phyloP scores from a whole-genome alignment of 2,329 filamentous ascomycete species.

The Chrysosphaeria jannelii region DNA sequence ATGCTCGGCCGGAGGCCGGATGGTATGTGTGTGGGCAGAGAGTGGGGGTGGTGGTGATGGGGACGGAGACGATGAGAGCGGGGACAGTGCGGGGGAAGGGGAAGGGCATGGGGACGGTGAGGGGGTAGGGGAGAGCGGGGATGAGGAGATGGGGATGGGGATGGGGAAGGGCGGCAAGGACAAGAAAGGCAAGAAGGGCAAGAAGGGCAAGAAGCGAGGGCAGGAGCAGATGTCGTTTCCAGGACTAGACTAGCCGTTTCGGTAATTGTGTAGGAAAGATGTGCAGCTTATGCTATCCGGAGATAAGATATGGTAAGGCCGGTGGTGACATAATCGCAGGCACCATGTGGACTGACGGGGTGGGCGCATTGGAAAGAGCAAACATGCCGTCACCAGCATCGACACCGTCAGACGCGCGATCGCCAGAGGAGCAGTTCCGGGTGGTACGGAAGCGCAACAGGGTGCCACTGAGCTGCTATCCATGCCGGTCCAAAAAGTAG shows the following conservation, averaged over 20 bases:
- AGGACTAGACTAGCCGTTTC: conserved; percentile 9
- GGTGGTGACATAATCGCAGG: no score
- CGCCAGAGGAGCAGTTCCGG: conserved; percentile 61
- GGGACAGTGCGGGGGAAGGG: conserved; percentile 14
- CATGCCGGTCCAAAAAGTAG: conserved; percentile 74
- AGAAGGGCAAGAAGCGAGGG: conserved; percentile 3
- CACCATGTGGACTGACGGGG: no score
- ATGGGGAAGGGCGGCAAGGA: conserved; percentile 7
- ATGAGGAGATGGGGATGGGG: conserved; percentile 7
- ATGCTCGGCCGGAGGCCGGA: conserved; percentile 64
- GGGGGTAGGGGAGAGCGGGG: conserved; percentile 14
- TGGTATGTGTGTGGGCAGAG: conserved; percentile 74
- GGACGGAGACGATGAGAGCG: conserved; percentile 16
- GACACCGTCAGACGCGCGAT: conserved; percentile 42
- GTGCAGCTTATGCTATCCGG: no score
- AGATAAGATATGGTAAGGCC: no score
- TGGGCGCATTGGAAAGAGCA: no score
- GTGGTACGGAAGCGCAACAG: conserved; percentile 80
- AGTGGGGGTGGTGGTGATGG: conserved; percentile 19
- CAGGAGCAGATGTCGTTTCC: conserved; percentile 7
- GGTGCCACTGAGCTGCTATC: conserved; percentile 70
- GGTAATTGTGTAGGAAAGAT: no score
- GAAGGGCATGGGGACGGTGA: conserved; percentile 13
- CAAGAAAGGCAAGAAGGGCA: conserved; percentile 8
- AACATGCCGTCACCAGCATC: conserved; percentile 48